Conservation (phyloP, 140 eudicot genomes). For the Flaveria floridana region DNA sequence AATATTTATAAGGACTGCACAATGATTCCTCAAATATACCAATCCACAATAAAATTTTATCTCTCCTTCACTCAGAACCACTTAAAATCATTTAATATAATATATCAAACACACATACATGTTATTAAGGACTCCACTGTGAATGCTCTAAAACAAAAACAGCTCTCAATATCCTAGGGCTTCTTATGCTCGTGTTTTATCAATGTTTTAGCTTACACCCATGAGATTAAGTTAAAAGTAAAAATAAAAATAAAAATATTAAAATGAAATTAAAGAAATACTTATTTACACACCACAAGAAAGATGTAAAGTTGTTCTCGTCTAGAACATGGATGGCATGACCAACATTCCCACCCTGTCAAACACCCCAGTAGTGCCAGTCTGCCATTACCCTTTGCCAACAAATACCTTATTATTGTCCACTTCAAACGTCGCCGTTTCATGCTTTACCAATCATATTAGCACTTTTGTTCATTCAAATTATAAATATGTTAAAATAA, state of each 20-base stretch:
- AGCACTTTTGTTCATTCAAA: slow-evolving; percentile 1
- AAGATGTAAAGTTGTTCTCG: slow-evolving; percentile 18
- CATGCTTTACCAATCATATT: slow-evolving; percentile 6
- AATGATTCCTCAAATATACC: too few species aligned
- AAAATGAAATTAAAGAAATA: not conserved
- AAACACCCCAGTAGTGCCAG: slow-evolving; percentile 30
- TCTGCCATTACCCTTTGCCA: slow-evolving; percentile 40
- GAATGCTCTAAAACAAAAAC: too few species aligned
- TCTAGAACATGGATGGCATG: slow-evolving; percentile 43
- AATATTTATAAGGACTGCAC: too few species aligned
- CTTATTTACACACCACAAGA: not conserved
- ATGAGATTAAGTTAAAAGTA: too few species aligned
- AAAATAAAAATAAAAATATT: not conserved
- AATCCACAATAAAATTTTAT: too few species aligned
- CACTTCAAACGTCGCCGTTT: slow-evolving; percentile 27
- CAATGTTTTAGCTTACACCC: not conserved
- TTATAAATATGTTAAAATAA: slow-evolving; percentile 15
- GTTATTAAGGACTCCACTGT: too few species aligned
- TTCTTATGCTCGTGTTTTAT: not conserved
- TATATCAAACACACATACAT: too few species aligned
- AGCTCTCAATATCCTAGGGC: too few species aligned
- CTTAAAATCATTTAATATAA: too few species aligned
- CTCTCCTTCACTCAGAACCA: too few species aligned
- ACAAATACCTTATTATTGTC: slow-evolving; percentile 30
- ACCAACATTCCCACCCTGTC: slow-evolving; percentile 48